Evolutionary conservation across 257 asterid genomes (phyloP), one percentile per base, ranked within the genome.

Genomic region (Hygrophila difformis): DNA sequence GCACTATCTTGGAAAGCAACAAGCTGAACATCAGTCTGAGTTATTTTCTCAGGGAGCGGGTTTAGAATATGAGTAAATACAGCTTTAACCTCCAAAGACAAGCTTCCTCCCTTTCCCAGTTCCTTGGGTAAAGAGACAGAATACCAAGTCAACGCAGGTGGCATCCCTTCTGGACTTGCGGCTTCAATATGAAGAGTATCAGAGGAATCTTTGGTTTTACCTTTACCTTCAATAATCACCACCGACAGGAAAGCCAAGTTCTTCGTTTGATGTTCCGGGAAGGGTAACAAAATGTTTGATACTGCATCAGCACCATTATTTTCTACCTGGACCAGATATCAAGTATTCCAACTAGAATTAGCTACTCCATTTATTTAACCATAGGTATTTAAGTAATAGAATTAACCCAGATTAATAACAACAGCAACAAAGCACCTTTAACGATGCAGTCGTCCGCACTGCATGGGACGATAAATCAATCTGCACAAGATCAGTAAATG

Each of bases 1-100:
- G 99, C 99, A 67, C 89, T 59, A 39, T 82, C 99, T 65, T 82
- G 95, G 64, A 82, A 80, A 59, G 74, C 78, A 48, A 91, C 53
- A 47, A 82, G 94, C 71, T 81, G 99, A 59, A 53, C 43, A 61
- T 86, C 94, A 53, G 87, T 89, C 75, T 91, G 99, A 61, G 99
- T 79, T 48, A 80, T 82, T 63, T 76, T 86, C 69, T 82, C 95
- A 41, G 99, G 99, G 74, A 82, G 80, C 28, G 96, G 99, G 43
- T 29, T 83, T 64, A 86, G 52, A 5, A 60, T 37, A 53, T 72
- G 79, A 18, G 89, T 76, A 60, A 74, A 82, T 44, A 50, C 89
- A 18, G 96, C 80, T 72, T 58, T 78, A 56, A 91, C 73, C 68
- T 80, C 95, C 85, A 91, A 64, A 39, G 71, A 72, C 73, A 86